Base-by-base conservation (phyloP, 805 yeast genomes). In the Saccharomycopsis sp. region DNA sequence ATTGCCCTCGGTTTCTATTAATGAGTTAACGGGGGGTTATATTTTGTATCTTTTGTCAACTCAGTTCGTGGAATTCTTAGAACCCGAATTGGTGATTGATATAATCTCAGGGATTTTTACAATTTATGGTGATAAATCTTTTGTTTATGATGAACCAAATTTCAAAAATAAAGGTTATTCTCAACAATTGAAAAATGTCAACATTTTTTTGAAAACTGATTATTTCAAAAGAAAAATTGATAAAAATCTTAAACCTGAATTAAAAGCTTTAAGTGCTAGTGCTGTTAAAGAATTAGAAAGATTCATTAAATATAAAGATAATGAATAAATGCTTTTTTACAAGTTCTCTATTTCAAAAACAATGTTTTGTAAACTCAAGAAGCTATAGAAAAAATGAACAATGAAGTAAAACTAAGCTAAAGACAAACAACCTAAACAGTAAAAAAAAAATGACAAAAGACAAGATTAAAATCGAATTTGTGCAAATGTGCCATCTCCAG, bases 291-390 rank as follows among this genome's bases (percentile, higher is more conserved):
- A 84, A 49, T 60, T 89, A 49, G 75, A 70, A 12, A 66, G 94
- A 45, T 89, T 92, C 56, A 74, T 89, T 40, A 72, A 71, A 41
- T 89, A 89, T 61, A 89, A 92, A 51, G 57, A 57, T 37, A 57
- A 58, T 21, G 82, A 76, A 21, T 9, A 28, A 9, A 13, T 8
- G 26, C 26, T 23, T 23, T 23, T 23, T 23, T n/a, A n/a, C n/a
- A n/a, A n/a, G n/a, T n/a, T n/a, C n/a, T n/a, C n/a, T n/a, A n/a
- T n/a, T n/a, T n/a, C 17, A 28, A 13, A 28, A 5, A 28, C n/a
- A 13, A 28, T 28, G 6, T 9, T 5, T 28, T 9, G 15, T 9
- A 28, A 28, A n/a, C 8, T 9, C 5, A 28, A 28, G 5, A 28
- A 14, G 17, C 31, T 28, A 28, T 5, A 28, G 31, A 28, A 13